These are phyloP conservation scores for Leccinum boreale DNA, from an alignment of 768 basidiomycete genomes.

Conservation along the genomic window DNA sequence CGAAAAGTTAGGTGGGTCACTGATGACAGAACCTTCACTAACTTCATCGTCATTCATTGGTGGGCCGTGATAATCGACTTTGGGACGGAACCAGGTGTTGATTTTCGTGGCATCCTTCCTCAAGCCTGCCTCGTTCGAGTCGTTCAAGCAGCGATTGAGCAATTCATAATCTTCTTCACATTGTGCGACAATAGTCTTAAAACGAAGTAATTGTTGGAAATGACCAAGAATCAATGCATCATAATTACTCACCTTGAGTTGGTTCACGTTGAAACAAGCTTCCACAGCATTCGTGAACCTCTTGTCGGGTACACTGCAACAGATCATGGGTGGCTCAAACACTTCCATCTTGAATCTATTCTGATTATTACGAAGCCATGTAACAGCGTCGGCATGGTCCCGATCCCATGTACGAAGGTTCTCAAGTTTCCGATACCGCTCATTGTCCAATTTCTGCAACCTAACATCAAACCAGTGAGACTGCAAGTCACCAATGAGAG, in stretches of 20 bases:
- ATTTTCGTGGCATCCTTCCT: slow-evolving; percentile 44
- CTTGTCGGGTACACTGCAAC: slow-evolving; percentile 63
- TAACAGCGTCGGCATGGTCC: slow-evolving; percentile 60
- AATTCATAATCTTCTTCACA: slow-evolving; percentile 75
- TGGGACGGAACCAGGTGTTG: slow-evolving; percentile 64
- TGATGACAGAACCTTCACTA: slow-evolving; percentile 7
- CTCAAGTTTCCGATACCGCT: slow-evolving; percentile 56
- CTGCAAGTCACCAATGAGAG: not conserved
- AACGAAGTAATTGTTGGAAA: not conserved
- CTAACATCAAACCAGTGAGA: slow-evolving; percentile 34
- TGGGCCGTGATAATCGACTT: slow-evolving; percentile 38
- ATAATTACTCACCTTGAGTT: slow-evolving; percentile 55
- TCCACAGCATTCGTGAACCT: slow-evolving; percentile 70
- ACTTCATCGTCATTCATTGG: slow-evolving; percentile 66
- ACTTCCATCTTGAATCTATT: slow-evolving; percentile 73
- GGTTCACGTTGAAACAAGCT: slow-evolving; percentile 54
- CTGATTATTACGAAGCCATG: slow-evolving; percentile 70
- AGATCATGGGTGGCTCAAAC: slow-evolving; percentile 82
- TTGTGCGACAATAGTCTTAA: slow-evolving; percentile 82
- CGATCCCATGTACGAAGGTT: slow-evolving; percentile 50
- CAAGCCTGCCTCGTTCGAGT: slow-evolving; percentile 52
- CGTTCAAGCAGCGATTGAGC: slow-evolving; percentile 67
- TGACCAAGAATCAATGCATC: not conserved
- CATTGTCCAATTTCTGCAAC: slow-evolving; percentile 51
- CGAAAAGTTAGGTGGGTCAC: slow-evolving; percentile 1